These are phyloP conservation scores for Ballota nigra DNA, from an alignment of 257 asterid genomes.

Conservation along the genomic window DNA sequence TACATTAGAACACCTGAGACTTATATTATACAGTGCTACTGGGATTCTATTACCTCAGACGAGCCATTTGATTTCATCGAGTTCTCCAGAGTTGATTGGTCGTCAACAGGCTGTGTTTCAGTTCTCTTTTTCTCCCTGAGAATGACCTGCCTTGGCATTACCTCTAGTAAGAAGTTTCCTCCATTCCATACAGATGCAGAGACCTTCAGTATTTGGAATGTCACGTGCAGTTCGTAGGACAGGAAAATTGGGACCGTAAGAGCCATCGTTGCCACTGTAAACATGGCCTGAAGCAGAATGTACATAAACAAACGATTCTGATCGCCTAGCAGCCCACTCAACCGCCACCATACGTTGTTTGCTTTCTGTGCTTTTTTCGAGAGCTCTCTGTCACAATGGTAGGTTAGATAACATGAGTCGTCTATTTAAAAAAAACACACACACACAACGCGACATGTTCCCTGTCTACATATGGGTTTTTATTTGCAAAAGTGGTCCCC, in stretches of 20 bases:
- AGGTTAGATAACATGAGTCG: background rate
- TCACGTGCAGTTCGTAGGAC: slow-evolving; percentile 64
- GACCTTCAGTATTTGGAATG: slow-evolving; percentile 82
- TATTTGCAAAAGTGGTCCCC: too few relatives aligned
- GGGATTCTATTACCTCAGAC: slow-evolving; percentile 29
- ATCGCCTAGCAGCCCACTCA: slow-evolving; percentile 92
- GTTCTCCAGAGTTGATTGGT: slow-evolving; percentile 22
- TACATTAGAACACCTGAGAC: slow-evolving; percentile 17
- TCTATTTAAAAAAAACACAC: background rate
- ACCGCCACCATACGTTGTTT: slow-evolving; percentile 91
- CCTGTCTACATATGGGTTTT: too few relatives aligned
- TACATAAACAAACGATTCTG: slow-evolving; percentile 90
- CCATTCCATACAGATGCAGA: slow-evolving; percentile 95
- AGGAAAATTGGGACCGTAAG: slow-evolving; percentile 92
- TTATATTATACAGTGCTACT: slow-evolving; percentile 19
- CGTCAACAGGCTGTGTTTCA: slow-evolving; percentile 42
- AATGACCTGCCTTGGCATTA: slow-evolving; percentile 92
- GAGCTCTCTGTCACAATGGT: slow-evolving; percentile 56
- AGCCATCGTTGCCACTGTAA: slow-evolving; percentile 86
- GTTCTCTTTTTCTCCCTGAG: slow-evolving; percentile 79
- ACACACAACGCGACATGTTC: background rate
- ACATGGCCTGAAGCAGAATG: slow-evolving; percentile 77
- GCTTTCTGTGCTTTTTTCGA: slow-evolving; percentile 97
- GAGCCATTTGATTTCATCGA: slow-evolving; percentile 4
- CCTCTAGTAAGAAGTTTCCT: slow-evolving; percentile 88